Conservation (phyloP, 257 asterid genomes). For the Solanum rostratum region DNA sequence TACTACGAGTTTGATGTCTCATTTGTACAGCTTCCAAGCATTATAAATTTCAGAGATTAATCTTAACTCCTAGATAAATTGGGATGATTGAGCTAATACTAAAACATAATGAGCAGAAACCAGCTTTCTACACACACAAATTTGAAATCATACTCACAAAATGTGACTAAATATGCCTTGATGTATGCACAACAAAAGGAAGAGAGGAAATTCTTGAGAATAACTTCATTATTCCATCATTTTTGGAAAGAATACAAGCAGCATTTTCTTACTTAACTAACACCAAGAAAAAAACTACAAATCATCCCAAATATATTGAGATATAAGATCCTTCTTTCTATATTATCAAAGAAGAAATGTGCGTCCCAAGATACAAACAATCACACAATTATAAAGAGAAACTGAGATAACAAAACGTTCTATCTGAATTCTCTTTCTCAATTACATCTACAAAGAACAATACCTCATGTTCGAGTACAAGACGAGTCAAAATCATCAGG, state of each 20-base stretch:
- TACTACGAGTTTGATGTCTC: background rate
- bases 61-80: background rate
- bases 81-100: background rate
- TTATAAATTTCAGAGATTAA: background rate
- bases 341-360: background rate
- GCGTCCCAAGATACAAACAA: background rate
- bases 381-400: background rate
- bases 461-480: slow-evolving; percentile 76
- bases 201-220: background rate
- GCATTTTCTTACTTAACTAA: background rate
- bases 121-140: background rate
- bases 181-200: background rate
- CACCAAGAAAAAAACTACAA: background rate
- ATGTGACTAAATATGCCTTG: background rate
- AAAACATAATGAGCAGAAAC: background rate
- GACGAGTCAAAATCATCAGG: slow-evolving; percentile 93
- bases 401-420: background rate
- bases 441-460: background rate
- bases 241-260: background rate
- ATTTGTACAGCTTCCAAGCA: background rate
- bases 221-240: background rate
- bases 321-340: background rate
- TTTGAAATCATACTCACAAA: background rate
- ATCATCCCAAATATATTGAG: background rate
- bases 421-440: background rate